phyloP scores from a whole-genome alignment of 768 basidiomycete genomes.

The Boletellus emodensis region DNA sequence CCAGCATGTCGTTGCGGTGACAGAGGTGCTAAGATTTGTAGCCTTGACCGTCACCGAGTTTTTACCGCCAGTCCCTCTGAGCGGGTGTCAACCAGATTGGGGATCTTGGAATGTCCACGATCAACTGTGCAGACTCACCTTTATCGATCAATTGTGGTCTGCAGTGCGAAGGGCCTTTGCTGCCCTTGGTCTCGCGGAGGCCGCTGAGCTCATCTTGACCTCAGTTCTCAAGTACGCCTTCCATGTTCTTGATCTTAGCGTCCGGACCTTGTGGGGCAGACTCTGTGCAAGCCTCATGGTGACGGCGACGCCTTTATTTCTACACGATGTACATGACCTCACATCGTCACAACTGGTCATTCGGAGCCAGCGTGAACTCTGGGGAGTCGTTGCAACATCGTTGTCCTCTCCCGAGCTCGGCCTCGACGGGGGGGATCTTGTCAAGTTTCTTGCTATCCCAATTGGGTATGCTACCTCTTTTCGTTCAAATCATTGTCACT shows the following conservation, averaged over 20 bases:
- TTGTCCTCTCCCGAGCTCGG: slow-evolving; percentile 24
- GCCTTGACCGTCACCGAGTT: slow-evolving; percentile 37
- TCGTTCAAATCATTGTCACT: background rate
- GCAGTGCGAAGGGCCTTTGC: slow-evolving; percentile 48
- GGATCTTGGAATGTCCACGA: slow-evolving; percentile 20
- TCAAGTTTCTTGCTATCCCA: slow-evolving; percentile 45
- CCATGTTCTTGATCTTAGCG: slow-evolving; percentile 34
- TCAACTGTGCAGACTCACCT: slow-evolving; percentile 38
- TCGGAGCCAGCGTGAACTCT: slow-evolving; percentile 37
- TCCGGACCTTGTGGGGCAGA: slow-evolving; percentile 44
- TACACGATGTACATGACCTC: slow-evolving; percentile 32
- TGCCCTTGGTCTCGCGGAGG: slow-evolving; percentile 35
- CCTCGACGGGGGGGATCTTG: slow-evolving; percentile 38
- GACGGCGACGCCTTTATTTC: slow-evolving; percentile 37
- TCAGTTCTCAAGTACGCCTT: slow-evolving; percentile 44
- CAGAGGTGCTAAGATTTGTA: slow-evolving; percentile 33
- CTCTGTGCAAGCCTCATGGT: slow-evolving; percentile 49
- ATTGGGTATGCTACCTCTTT: slow-evolving; percentile 36
- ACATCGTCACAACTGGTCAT: slow-evolving; percentile 23
- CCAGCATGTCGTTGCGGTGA: slow-evolving; percentile 30
- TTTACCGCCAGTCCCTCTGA: slow-evolving; percentile 17
- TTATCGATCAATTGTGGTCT: slow-evolving; percentile 48
- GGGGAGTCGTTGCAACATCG: slow-evolving; percentile 42
- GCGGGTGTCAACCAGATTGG: slow-evolving; percentile 13
- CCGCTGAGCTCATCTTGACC: slow-evolving; percentile 45